Evolutionary conservation across 768 basidiomycete genomes (phyloP), one percentile per base, ranked within the genome.

Genomic region (Mycena olivaceomarginata): DNA sequence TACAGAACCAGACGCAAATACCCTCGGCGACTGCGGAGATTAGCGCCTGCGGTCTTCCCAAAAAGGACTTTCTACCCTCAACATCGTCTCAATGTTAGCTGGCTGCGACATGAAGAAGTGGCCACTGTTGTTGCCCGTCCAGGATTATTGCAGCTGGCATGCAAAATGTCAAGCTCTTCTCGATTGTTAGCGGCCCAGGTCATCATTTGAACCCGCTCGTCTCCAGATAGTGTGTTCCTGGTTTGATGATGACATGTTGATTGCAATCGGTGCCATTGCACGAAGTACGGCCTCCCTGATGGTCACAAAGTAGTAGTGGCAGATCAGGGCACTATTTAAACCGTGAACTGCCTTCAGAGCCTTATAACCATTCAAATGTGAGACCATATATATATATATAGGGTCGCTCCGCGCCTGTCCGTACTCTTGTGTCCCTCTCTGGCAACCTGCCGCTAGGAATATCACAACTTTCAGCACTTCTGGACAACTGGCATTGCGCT

Each of bases 321-420:
- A 53, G 51, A 53, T 53, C 51, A 18, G 51, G n/a, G 18, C 7
- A 7, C 51, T 53, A 53, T 53, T 18, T 53, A 53, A 18, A 53
- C 5, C 51, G 51, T 53, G 51, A 53, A 53, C 51, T 53, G 51
- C 51, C 51, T 53, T 53, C 51, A 53, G 51, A 11, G 51, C 51
- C 51, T 53, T 53, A 53, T 53, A 53, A 53, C 16, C 51, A 53
- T 53, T 53, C 51, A 53, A 53, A 53, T 18, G 51, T 53, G 51
- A 53, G 51, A 18, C 18, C 25, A 25, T 25, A 25, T 25, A 25
- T 25, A 25, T 25, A 25, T 25, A 25, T 25, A 25, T 53, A 18
- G 51, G 51, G 51, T 53, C 9, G n/a, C 51, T 53, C 51, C 7
- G n/a, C 51, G 7, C 12, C n/a, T 53, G 51, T 53, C 16, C 51